Conservation (phyloP, 805 yeast genomes). For the Schizosaccharomyces osmophilus region DNA sequence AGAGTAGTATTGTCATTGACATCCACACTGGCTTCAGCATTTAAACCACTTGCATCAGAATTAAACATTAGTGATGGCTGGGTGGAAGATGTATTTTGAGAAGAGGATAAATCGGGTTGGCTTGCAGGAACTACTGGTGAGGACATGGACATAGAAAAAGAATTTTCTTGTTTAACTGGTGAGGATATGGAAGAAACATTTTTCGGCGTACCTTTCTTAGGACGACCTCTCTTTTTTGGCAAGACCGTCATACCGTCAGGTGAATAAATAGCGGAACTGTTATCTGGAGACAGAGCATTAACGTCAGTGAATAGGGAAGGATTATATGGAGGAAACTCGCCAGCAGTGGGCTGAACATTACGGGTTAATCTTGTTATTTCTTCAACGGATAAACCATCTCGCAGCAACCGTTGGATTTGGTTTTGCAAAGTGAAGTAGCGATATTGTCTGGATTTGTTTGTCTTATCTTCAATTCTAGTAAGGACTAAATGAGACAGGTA, state of each 20-base stretch:
- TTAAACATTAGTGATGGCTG: too few relatives aligned
- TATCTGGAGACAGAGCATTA: background rate
- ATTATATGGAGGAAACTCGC: background rate
- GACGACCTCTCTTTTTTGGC: background rate
- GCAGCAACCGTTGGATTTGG: background rate
- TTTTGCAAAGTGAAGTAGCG: background rate
- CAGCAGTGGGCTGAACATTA: background rate
- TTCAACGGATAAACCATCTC: background rate
- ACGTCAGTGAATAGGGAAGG: background rate
- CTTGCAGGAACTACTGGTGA: too few relatives aligned
- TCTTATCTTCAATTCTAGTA: background rate
- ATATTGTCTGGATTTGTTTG: background rate
- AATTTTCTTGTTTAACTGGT: background rate
- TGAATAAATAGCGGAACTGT: background rate
- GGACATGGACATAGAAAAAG: too few relatives aligned
- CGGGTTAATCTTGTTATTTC: background rate
- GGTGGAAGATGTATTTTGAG: too few relatives aligned
- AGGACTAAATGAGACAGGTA: background rate
- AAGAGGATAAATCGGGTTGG: too few relatives aligned
- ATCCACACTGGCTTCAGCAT: too few relatives aligned
- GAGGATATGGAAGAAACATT: background rate
- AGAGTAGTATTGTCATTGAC: too few relatives aligned
- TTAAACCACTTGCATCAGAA: too few relatives aligned
- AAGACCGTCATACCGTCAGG: background rate
- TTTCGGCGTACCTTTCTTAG: background rate